These are phyloP conservation scores for Angomonas ambiguus DNA, from an alignment of 208 protist genomes.

Conservation along the genomic window DNA sequence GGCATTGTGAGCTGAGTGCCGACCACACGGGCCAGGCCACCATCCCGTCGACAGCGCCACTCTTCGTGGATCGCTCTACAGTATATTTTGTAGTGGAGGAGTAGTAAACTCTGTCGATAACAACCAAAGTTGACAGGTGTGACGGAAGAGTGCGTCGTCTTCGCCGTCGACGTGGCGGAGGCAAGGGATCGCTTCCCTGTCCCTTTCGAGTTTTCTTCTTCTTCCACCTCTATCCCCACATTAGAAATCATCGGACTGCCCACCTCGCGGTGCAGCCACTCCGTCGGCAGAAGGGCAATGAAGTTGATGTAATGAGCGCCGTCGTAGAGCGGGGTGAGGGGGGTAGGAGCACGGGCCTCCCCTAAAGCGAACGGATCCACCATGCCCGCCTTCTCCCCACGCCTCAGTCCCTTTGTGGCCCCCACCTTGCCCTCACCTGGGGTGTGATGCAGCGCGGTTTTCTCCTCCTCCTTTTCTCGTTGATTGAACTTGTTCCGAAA, in stretches of 20 bases:
- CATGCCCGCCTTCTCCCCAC: background rate
- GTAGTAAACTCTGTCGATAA: constrained; percentile 72
- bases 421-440: background rate
- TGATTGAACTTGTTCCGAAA: background rate
- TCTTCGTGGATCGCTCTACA: constrained; percentile 65
- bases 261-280: background rate
- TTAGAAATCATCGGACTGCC: background rate
- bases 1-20: background rate
- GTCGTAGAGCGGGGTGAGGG: background rate
- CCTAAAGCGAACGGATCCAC: background rate
- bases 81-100: constrained; percentile 80
- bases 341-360: background rate
- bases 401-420: background rate
- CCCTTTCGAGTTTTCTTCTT: background rate
- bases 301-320: background rate
- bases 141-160: too few relatives aligned
- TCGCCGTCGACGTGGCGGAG: too few relatives aligned
- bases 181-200: too few relatives aligned
- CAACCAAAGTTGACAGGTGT: constrained; percentile 39
- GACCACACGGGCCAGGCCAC: background rate
- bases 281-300: background rate
- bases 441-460: background rate
- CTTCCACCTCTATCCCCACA: background rate
- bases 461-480: background rate
- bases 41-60: constrained; percentile 4